Base-by-base conservation (phyloP, 1,284 basidiomycete species). In the Austroboletus novae-zelandiae region DNA sequence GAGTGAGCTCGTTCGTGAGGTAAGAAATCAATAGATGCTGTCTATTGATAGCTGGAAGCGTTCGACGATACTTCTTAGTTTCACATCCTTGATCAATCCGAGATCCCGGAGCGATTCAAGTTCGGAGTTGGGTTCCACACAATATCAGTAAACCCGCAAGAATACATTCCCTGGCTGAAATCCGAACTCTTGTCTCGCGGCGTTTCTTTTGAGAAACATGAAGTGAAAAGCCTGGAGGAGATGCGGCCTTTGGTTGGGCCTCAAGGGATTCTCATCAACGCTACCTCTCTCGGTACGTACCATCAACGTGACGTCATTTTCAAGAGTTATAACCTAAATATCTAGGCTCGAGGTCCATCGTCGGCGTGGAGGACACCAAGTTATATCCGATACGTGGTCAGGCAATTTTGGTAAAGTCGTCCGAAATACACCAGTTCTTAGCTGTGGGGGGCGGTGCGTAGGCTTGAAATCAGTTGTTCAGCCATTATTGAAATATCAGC, bases 341-440 rank as follows among this genome's bases (percentile, higher is more conserved):
- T 35, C 36, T 34, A 43, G 83, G 83, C 20, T 75, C 83, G 2
- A 69, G 71, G 27, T 77, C 77, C 4, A 71, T 87, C 32, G 69
- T 82, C n/a, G 85, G 83, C 9, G 80, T 89, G 9, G 74, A 82
- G 48, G 81, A 85, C 57, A 59, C 61, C 40, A 65, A 64, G 15
- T 73, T 86, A 23, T 77, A 76, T 59, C 87, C 88, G 5, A 81
- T 86, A 52, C 75, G 84, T n/a, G 88, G 88, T 1, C 88, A 90
- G 66, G 79, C 83, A 0, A 79, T 89, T 18, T 70, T 87, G 25
- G 77, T 84, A 25, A 64, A 76, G 46, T 79, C 82, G 2, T 78
- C 82, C 4, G 57, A 67, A 27, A 61, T 79, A 50, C 69, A 71
- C 32, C 73, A 78, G 48, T 74, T 67, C 52, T 43, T 76, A 34